Conservation (phyloP, 2,329 filamentous ascomycete species). For the Claviceps pusilla region DNA sequence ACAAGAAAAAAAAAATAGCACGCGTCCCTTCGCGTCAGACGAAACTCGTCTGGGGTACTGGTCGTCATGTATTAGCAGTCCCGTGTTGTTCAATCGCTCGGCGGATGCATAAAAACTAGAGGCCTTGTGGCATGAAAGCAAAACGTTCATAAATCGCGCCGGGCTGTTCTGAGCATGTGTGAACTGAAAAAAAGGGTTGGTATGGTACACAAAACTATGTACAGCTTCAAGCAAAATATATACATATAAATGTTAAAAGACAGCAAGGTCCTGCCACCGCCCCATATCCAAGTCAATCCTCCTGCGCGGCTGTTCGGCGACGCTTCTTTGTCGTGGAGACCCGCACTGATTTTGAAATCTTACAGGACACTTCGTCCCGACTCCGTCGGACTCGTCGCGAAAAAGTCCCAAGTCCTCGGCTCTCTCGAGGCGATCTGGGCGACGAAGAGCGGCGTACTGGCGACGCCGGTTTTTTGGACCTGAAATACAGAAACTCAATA, state of each 20-base stretch:
- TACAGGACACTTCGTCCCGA: conserved; percentile 30
- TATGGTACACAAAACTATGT: conserved; percentile 19
- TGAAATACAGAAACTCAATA: conserved; percentile 20
- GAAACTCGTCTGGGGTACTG: no score
- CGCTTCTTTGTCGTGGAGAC: conserved; percentile 27
- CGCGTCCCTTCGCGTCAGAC: no score
- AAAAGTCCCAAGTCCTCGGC: conserved; percentile 12
- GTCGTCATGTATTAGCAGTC: no score
- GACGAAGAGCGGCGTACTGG: conserved; percentile 19
- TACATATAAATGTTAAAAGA: conserved; percentile 24
- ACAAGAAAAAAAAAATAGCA: no score
- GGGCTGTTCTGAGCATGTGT: not conserved
- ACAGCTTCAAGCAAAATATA: conserved; percentile 17
- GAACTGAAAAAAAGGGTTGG: not conserved
- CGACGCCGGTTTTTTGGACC: conserved; percentile 19
- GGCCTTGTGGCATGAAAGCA: no score
- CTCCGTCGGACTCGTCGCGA: conserved; percentile 25
- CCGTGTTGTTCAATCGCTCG: no score
- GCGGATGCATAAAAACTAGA: no score
- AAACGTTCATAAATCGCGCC: no score
- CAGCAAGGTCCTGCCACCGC: conserved; percentile 14
- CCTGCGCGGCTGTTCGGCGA: conserved; percentile 22
- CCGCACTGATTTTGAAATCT: conserved; percentile 31
- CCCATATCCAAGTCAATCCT: conserved; percentile 23
- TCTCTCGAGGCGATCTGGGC: conserved; percentile 18